Conservation (phyloP, 2,329 filamentous ascomycete species). For the Phyllosticta paracitricarpa region DNA sequence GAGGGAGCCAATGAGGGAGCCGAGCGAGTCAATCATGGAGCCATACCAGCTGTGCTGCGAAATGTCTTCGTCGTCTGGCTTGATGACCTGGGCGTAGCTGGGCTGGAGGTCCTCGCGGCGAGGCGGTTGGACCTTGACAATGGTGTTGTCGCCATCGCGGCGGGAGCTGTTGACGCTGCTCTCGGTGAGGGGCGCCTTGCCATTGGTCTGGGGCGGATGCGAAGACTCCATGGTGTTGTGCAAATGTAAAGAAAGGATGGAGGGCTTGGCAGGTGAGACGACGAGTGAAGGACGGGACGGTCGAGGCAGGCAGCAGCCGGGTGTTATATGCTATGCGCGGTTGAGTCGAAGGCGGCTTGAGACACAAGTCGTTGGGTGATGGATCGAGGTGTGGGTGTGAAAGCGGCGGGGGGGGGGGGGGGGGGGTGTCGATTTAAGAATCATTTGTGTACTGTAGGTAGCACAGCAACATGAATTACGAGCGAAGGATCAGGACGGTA, state of each 20-base stretch:
- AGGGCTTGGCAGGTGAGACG: neutral
- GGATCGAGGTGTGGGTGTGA: neutral
- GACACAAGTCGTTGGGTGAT: neutral
- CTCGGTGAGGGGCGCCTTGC: slow-evolving; percentile 9
- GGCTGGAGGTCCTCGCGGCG: slow-evolving; percentile 75
- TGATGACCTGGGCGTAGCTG: slow-evolving; percentile 61
- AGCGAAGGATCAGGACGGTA: neutral
- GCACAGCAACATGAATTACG: neutral
- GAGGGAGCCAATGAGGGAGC: slow-evolving; percentile 61
- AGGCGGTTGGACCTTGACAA: slow-evolving; percentile 63
- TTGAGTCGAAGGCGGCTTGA: neutral
- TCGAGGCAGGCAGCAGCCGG: neutral
- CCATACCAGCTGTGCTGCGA: slow-evolving; percentile 82
- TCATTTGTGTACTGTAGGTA: neutral
- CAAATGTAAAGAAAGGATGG: neutral
- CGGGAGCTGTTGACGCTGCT: slow-evolving; percentile 4
- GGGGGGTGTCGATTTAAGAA: too few species aligned
- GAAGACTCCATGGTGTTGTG: neutral
- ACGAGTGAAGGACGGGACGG: neutral
- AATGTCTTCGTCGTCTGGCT: slow-evolving; percentile 54
- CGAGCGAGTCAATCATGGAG: slow-evolving; percentile 70
- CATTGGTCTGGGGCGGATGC: neutral
- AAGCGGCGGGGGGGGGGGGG: too few species aligned
- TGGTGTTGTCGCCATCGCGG: slow-evolving; percentile 16
- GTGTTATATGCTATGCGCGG: neutral